Percentiles rank a stretch among this genome's conserved stretches.
Evolutionary conservation across 164 flowering plant genomes (phyloP).

Genomic region (Tinospora cordifolia): DNA sequence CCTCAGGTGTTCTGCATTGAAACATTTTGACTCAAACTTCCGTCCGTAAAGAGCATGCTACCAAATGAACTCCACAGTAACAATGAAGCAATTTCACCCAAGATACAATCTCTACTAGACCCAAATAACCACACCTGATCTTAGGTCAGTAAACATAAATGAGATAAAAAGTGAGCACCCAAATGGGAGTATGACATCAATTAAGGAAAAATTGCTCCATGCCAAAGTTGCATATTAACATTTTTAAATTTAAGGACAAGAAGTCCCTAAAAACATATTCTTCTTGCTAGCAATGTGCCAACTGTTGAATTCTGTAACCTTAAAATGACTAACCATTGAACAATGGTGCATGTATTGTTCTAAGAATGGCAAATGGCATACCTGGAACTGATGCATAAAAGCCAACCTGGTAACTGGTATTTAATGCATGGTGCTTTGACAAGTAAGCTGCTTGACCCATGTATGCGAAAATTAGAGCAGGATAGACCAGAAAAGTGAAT

Average conservation of each 20-base stretch:
- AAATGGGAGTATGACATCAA: not conserved
- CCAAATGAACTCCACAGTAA: not conserved
- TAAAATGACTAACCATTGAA: not conserved
- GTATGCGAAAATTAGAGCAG: constrained; percentile 81
- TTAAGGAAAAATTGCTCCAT: not conserved
- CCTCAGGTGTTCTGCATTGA: constrained; percentile 50
- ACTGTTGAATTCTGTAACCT: not conserved
- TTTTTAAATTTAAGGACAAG: not conserved
- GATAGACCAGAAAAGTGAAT: constrained; percentile 81
- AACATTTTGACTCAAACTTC: not conserved
- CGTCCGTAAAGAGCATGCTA: not conserved
- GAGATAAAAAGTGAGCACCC: not conserved
- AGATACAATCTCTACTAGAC: not conserved
- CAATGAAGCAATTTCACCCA: not conserved
- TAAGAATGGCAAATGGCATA: constrained; percentile 16
- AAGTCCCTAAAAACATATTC: not conserved
- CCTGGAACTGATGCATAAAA: constrained; percentile 90
- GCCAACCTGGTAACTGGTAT: constrained; percentile 41
- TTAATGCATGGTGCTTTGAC: constrained; percentile 59
- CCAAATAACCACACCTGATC: not conserved
- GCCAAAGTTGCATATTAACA: not conserved
- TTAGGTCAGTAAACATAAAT: not conserved
- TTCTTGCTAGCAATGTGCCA: not conserved
- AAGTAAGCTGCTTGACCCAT: constrained; percentile 97
- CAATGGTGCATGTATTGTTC: not conserved